Evolutionary conservation across 305 asterid genomes (phyloP), one percentile per base, ranked within the genome.

Genomic region (Fraxinus albicans): DNA sequence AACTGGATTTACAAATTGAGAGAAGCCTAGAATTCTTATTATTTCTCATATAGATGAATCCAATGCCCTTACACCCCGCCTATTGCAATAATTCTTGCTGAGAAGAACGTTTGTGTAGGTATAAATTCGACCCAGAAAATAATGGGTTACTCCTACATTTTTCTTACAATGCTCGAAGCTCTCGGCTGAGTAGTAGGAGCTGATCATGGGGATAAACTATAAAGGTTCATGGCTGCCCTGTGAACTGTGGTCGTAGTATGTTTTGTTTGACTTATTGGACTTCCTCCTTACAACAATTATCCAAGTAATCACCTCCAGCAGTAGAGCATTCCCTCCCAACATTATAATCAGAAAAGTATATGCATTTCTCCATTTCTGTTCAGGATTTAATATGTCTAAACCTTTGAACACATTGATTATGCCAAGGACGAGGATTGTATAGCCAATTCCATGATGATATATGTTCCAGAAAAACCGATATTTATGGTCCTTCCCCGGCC

Each of bases 401-500:
- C 99, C 98, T 88, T 89, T 90, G 92, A 94, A 96, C 76, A 96
- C 92, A 8, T 96, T 96, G 82, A 94, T 29, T 80, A 93, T 85
- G 87, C 93, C 92, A 33, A 96, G 92, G 13, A 87, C 38, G 25
- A 91, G 70, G 33, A 96, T 84, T n/a, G 89, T 9, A 36, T 93
- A 96, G n/a, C 98, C 99, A 6, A 91, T 13, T 29, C 91, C 88
- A 7, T 92, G 94, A 78, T 93, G 99, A 89, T 92, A 93, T 79
- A 94, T 86, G 69, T 93, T 94, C 98, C 98, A 96, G 87, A 93
- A 96, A 29, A 89, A 74, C n/a, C 98, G 87, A 21, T 78, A 87
- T 89, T 93, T 96, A 92, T 96, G 94, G 78, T 91, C 98, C 95
- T 88, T 88, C 17, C 87, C 88, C 0, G 99, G 99, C 77, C 99